These are phyloP conservation scores for Coniochaeta pulveracea DNA, from an alignment of 2,329 filamentous ascomycete genomes.

Conservation along the genomic window DNA sequence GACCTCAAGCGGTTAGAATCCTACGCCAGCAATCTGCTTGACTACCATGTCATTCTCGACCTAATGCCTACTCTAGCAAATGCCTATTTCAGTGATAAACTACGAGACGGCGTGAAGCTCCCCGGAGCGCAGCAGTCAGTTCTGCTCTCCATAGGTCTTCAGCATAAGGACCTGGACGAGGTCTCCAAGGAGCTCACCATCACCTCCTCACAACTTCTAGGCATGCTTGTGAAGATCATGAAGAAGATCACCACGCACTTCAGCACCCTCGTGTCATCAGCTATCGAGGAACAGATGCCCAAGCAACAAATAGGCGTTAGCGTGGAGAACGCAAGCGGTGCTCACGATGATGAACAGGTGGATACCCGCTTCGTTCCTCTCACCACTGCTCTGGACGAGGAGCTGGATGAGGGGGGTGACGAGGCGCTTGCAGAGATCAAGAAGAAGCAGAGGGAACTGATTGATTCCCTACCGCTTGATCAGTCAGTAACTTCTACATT, in stretches of 20 bases:
- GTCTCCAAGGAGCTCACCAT: slow-evolving; percentile 70
- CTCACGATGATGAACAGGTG: slow-evolving; percentile 58
- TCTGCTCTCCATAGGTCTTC: slow-evolving; percentile 80
- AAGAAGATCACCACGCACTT: slow-evolving; percentile 79
- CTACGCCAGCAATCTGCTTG: slow-evolving; percentile 93
- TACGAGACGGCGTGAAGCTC: slow-evolving; percentile 57
- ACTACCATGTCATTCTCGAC: slow-evolving; percentile 95
- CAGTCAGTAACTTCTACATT: slow-evolving; percentile 44
- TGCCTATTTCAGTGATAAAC: slow-evolving; percentile 73
- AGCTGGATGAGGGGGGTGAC: slow-evolving; percentile 73
- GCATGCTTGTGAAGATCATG: slow-evolving; percentile 95
- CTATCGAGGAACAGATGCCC: slow-evolving; percentile 57
- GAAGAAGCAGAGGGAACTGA: slow-evolving; percentile 76
- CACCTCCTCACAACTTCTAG: slow-evolving; percentile 67
- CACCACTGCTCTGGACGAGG: slow-evolving; percentile 62
- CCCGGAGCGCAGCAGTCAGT: slow-evolving; percentile 79
- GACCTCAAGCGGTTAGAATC: slow-evolving; percentile 91
- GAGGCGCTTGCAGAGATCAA: slow-evolving; percentile 60
- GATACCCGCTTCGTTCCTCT: slow-evolving; percentile 60
- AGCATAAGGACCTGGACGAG: slow-evolving; percentile 76
- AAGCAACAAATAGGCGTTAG: slow-evolving; percentile 46
- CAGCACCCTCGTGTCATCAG: slow-evolving; percentile 60
- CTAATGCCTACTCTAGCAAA: slow-evolving; percentile 73
- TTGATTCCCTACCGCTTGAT: slow-evolving; percentile 82
- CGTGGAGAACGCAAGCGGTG: slow-evolving; percentile 45